A percentile compares a stretch with the other conserved stretches of the same genome.
phyloP scores from a whole-genome alignment of 352 stramenopile species.

The Phytopythium aichiense region DNA sequence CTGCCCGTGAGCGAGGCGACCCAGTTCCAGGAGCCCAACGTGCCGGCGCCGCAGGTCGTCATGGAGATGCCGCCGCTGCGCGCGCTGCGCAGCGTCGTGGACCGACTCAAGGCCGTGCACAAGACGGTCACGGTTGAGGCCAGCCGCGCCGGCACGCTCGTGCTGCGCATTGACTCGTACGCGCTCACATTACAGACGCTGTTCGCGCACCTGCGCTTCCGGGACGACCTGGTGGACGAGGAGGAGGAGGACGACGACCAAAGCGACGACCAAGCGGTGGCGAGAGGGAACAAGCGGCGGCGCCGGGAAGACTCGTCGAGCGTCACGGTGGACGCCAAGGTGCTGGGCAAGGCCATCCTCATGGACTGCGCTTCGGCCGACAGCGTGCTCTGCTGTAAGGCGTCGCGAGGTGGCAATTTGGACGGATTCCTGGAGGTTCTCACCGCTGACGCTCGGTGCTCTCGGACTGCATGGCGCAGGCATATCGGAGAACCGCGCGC shows the following conservation, averaged over 20 bases:
- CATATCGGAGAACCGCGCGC: slow-evolving; percentile 73
- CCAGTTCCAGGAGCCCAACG: slow-evolving; percentile 72
- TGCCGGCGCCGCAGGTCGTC: slow-evolving; percentile 70
- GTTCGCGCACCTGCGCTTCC: slow-evolving; percentile 69
- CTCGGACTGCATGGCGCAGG: slow-evolving; percentile 16
- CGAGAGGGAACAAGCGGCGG: background rate
- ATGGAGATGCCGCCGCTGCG: slow-evolving; percentile 77
- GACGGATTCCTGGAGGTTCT: background rate
- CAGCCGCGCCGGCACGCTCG: slow-evolving; percentile 62
- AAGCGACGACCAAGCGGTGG: slow-evolving; percentile 1
- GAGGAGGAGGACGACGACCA: slow-evolving; percentile 31
- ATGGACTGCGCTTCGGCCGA: slow-evolving; percentile 65
- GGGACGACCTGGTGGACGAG: slow-evolving; percentile 65
- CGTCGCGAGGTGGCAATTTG: background rate
- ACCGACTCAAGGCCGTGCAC: slow-evolving; percentile 71
- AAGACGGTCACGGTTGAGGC: slow-evolving; percentile 73
- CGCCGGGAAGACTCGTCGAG: slow-evolving; percentile 26
- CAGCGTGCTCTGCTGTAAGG: slow-evolving; percentile 70
- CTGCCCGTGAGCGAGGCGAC: slow-evolving; percentile 68
- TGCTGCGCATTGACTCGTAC: slow-evolving; percentile 65
- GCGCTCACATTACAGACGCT: slow-evolving; percentile 72
- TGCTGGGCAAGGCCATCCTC: slow-evolving; percentile 73
- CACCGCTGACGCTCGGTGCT: background rate
- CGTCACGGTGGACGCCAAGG: slow-evolving; percentile 76
- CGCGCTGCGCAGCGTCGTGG: slow-evolving; percentile 61